Conservation (phyloP, 345 rosid genomes). For the Brassica nigra region DNA sequence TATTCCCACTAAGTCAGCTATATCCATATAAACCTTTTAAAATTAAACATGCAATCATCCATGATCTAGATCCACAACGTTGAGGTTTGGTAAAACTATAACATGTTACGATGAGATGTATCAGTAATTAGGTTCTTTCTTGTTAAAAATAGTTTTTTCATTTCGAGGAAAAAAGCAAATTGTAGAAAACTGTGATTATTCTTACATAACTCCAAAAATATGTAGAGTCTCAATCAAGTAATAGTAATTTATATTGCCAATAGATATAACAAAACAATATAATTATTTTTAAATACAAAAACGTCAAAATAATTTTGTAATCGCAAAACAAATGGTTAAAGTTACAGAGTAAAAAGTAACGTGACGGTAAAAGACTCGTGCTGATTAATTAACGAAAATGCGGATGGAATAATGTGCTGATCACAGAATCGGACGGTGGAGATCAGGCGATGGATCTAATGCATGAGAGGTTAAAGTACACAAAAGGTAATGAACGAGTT, state of each 20-base stretch:
- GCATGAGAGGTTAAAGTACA: slow-evolving; percentile 1
- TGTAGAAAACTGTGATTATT: slow-evolving; percentile 27
- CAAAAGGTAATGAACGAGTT: slow-evolving; percentile 34
- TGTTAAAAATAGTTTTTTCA: slow-evolving; percentile 7
- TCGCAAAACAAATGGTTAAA: no score
- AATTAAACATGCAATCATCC: slow-evolving; percentile 11
- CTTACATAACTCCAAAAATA: slow-evolving; percentile 40
- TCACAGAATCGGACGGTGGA: slow-evolving; percentile 27
- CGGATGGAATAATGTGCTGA: slow-evolving; percentile 17
- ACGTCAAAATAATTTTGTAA: neutral
- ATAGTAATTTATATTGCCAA: slow-evolving; percentile 2
- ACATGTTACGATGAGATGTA: slow-evolving; percentile 30
- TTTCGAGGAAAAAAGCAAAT: slow-evolving; percentile 26
- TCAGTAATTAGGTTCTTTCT: neutral
- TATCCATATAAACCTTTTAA: neutral
- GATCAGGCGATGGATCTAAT: slow-evolving; percentile 23
- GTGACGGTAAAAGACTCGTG: slow-evolving; percentile 11
- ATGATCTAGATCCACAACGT: slow-evolving; percentile 21
- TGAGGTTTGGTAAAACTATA: slow-evolving; percentile 31
- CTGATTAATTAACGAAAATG: neutral
- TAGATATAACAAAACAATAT: neutral
- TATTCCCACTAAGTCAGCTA: slow-evolving; percentile 18
- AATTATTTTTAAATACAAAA: neutral
- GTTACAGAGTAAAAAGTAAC: neutral
- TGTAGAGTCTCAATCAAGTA: slow-evolving; percentile 35